Percentiles rank a stretch among this genome's conserved stretches.
These are phyloP conservation scores for Pulveroboletus frians DNA, from an alignment of 768 basidiomycete genomes.

Conservation along the genomic window DNA sequence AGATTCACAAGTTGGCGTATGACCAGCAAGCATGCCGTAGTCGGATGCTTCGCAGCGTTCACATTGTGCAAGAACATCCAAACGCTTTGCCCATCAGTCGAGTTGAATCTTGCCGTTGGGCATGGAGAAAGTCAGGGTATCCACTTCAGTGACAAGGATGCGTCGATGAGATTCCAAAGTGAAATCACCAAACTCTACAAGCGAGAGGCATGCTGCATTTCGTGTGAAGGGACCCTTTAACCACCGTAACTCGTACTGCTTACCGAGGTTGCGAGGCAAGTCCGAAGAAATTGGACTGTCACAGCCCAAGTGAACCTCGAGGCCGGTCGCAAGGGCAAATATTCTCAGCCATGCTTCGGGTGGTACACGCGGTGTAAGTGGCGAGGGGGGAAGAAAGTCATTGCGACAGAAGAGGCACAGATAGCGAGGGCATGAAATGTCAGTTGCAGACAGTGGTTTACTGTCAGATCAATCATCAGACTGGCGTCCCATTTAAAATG, in stretches of 20 bases:
- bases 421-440: background rate
- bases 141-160: slow-evolving; percentile 19
- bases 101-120: slow-evolving; percentile 5
- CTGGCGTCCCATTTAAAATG: background rate
- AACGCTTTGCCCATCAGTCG: slow-evolving; percentile 27
- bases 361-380: slow-evolving; percentile 12
- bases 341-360: slow-evolving; percentile 29
- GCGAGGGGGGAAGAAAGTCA: slow-evolving; percentile 4
- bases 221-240: slow-evolving; percentile 19
- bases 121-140: too few relatives aligned
- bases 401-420: slow-evolving; percentile 1
- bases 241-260: slow-evolving; percentile 9
- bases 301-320: slow-evolving; percentile 10
- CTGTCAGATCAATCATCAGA: background rate
- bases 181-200: slow-evolving; percentile 22
- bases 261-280: slow-evolving; percentile 17
- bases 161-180: slow-evolving; percentile 19
- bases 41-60: slow-evolving; percentile 24
- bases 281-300: slow-evolving; percentile 10
- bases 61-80: slow-evolving; percentile 23
- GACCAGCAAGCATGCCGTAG: slow-evolving; percentile 20
- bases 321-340: slow-evolving; percentile 18
- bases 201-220: slow-evolving; percentile 22
- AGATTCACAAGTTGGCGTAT: slow-evolving; percentile 26
- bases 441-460: background rate